Evolutionary conservation across 768 basidiomycete species (phyloP).

Genomic region (Lactarius akahatsu): DNA sequence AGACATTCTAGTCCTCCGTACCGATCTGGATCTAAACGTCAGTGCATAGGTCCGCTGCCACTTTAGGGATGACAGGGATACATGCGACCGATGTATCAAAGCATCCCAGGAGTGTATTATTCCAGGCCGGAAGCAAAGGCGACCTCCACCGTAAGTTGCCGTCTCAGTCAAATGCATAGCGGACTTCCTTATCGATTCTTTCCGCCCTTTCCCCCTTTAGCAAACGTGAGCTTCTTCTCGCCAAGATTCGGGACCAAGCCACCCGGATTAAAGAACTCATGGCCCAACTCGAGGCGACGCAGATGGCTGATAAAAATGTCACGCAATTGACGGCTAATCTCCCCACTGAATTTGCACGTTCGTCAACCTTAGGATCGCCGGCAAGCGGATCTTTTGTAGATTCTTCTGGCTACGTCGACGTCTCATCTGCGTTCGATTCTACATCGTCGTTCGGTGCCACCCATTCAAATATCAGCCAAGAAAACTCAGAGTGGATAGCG

Average conservation of each 20-base stretch:
- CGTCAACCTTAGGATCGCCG: constrained; percentile 29
- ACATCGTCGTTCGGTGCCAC: constrained; percentile 20
- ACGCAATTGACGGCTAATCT: constrained; percentile 24
- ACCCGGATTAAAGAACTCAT: constrained; percentile 70
- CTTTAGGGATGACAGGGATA: constrained; percentile 67
- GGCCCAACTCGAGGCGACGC: constrained; percentile 59
- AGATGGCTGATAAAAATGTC: constrained; percentile 24
- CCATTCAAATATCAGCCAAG: constrained; percentile 40
- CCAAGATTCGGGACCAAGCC: constrained; percentile 73
- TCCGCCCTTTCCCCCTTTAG: constrained; percentile 38
- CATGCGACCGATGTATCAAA: constrained; percentile 71
- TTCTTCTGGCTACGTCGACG: constrained; percentile 17
- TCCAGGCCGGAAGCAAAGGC: constrained; percentile 81
- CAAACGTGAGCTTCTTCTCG: constrained; percentile 78
- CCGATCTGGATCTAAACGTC: neutral
- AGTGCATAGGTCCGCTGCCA: constrained; percentile 66
- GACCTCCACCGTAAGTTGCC: constrained; percentile 67
- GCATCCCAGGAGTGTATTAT: constrained; percentile 74
- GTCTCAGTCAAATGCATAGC: neutral
- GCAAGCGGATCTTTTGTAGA: constrained; percentile 17
- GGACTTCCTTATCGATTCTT: constrained; percentile 9
- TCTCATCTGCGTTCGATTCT: constrained; percentile 5
- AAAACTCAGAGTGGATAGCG: constrained; percentile 75
- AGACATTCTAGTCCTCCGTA: neutral
- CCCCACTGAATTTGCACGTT: constrained; percentile 27